Evolutionary conservation across 2,329 filamentous ascomycete species (phyloP), one percentile per base, ranked within the genome.

Genomic region (Apiospora hydei): DNA sequence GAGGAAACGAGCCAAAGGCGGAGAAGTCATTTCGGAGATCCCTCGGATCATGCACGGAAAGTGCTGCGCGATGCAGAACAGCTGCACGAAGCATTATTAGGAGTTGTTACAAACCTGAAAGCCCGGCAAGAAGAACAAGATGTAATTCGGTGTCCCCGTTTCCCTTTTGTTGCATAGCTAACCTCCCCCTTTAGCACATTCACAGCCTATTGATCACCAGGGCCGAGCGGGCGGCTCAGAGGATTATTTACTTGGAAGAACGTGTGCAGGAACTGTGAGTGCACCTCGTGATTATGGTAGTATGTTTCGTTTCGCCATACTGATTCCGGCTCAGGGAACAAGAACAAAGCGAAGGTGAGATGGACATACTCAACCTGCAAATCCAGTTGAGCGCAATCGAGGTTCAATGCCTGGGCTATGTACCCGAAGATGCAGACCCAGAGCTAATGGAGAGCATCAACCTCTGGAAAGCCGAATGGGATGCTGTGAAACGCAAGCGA

Each of bases 331-430:
- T 72, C 72, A 91, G 86, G 75, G 89, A 89, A 77, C 83, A 87
- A 49, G 87, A 91, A 75, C 83, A 88, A 34, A 83, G 86, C 68
- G 85, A 88, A 75, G 87, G 87, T 77, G 88, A 91, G 74, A 87
- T 89, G 53, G 89, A 92, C 77, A 84, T 92, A 41, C 85, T 88
- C 64, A 89, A 89, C 77, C 85, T 91, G 57, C 88, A 89, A 72
- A 88, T 93, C 73, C 87, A 89, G 77, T 84, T 91, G 74, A 89
- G 90, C 75, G 89, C 88, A 30, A 86, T 92, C 75, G 89, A 92
- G 82, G 86, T 90, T 24, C 88, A 90, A 75, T 86, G 87, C 77
- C 83, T 83, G 47, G 79, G 80, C 73, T 83, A 85, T 73, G 79
- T 86, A n/a, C 82, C 87, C 6, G 80, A 83, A 61, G 85, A 86